Conservation (phyloP, 2,329 filamentous ascomycete species). For the Trichoderma sp. region DNA sequence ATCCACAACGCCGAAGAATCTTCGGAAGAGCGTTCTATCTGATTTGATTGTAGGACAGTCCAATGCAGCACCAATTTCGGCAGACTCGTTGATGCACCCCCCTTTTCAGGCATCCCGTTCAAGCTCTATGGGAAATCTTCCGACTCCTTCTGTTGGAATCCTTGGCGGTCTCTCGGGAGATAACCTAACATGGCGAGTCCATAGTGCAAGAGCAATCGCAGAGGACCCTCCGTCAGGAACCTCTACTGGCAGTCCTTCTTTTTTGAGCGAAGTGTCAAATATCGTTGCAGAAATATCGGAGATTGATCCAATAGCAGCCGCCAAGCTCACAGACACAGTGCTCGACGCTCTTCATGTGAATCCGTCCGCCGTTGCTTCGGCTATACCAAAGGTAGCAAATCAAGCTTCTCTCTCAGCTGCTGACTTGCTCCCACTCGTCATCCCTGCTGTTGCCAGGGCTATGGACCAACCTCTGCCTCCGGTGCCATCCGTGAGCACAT, state of each 20-base stretch:
- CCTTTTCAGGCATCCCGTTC: background rate
- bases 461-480: constrained; percentile 19
- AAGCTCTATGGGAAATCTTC: background rate
- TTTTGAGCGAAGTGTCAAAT: constrained; percentile 23
- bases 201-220: background rate
- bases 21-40: constrained; percentile 1
- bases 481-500: background rate
- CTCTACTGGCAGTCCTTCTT: constrained; percentile 9
- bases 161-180: constrained; percentile 6
- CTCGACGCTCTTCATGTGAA: constrained; percentile 24
- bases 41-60: background rate
- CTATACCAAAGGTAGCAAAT: constrained; percentile 21
- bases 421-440: constrained; percentile 24
- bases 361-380: constrained; percentile 19
- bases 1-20: background rate
- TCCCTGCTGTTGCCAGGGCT: constrained; percentile 25
- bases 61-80: background rate
- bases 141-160: background rate
- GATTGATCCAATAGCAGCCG: constrained; percentile 23
- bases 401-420: constrained; percentile 19
- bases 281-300: constrained; percentile 23
- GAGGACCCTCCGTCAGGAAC: background rate
- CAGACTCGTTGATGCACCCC: background rate
- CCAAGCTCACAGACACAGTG: constrained; percentile 25
- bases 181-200: background rate